These are phyloP conservation scores for Karstenula rhodostoma DNA, from an alignment of 2,329 filamentous ascomycete species.

Conservation along the genomic window DNA sequence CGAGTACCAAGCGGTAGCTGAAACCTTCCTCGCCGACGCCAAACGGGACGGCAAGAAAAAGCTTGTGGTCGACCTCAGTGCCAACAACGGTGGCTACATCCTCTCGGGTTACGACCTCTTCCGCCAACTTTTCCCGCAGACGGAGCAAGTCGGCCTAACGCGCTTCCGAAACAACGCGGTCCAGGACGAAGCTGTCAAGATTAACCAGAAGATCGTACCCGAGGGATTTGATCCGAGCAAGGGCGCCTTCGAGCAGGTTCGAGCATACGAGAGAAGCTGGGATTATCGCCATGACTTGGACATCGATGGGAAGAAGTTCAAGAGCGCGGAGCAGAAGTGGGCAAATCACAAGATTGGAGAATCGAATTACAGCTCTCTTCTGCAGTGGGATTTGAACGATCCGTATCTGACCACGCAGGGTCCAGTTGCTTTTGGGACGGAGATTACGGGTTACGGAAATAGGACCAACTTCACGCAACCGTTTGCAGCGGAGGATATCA, in stretches of 20 bases:
- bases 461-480: slow-evolving; percentile 23
- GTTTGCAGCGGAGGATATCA: slow-evolving; percentile 40
- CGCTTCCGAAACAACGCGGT: slow-evolving; percentile 46
- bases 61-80: slow-evolving; percentile 65
- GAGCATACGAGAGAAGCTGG: background rate
- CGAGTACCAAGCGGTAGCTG: slow-evolving; percentile 6
- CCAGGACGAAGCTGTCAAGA: background rate
- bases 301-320: slow-evolving; percentile 28
- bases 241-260: slow-evolving; percentile 5
- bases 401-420: slow-evolving; percentile 47
- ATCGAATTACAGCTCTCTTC: slow-evolving; percentile 28
- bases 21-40: slow-evolving; percentile 54
- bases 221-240: slow-evolving; percentile 39
- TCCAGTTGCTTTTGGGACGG: slow-evolving; percentile 7
- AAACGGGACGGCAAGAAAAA: slow-evolving; percentile 59
- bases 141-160: slow-evolving; percentile 49
- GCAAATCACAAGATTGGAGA: slow-evolving; percentile 30
- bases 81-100: slow-evolving; percentile 32
- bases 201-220: slow-evolving; percentile 35
- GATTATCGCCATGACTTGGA: slow-evolving; percentile 26
- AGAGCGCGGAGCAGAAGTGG: slow-evolving; percentile 38
- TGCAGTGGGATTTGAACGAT: slow-evolving; percentile 45
- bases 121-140: slow-evolving; percentile 57
- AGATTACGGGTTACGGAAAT: slow-evolving; percentile 8
- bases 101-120: slow-evolving; percentile 48